Conservation (phyloP, 140 eudicot species). For the Stevia rebaudiana region DNA sequence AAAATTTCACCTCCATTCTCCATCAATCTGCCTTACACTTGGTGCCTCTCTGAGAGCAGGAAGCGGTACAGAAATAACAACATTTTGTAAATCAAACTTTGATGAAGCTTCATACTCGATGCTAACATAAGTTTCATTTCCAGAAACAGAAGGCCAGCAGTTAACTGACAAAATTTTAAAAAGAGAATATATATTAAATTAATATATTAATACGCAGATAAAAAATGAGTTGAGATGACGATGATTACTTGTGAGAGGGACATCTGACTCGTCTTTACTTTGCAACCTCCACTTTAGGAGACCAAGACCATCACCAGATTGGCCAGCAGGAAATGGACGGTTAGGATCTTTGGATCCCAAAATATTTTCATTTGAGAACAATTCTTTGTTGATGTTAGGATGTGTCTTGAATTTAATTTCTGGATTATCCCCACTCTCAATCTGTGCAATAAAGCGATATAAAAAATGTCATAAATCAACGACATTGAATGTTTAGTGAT, state of each 20-base stretch:
- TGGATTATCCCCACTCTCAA: conserved; percentile 77
- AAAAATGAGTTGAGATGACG: background rate
- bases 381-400: conserved; percentile 87
- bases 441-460: conserved; percentile 28
- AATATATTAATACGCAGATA: no score
- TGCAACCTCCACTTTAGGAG: conserved; percentile 93
- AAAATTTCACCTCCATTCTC: conserved; percentile 76
- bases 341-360: conserved; percentile 90
- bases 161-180: conserved; percentile 46
- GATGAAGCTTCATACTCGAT: conserved; percentile 87
- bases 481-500: background rate
- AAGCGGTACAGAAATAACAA: conserved; percentile 94
- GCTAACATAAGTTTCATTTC: conserved; percentile 80
- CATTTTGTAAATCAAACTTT: conserved; percentile 79
- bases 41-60: conserved; percentile 96
- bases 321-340: conserved; percentile 84
- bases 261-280: conserved; percentile 74
- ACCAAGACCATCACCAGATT: conserved; percentile 87
- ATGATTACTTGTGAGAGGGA: conserved; percentile 75
- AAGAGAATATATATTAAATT: background rate
- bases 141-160: conserved; percentile 99
- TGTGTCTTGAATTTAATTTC: conserved; percentile 85
- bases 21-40: conserved; percentile 77
- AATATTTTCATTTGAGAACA: conserved; percentile 66
- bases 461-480: background rate